phyloP scores from a whole-genome alignment of 2,329 filamentous ascomycete genomes.

The Fusarium sp. region DNA sequence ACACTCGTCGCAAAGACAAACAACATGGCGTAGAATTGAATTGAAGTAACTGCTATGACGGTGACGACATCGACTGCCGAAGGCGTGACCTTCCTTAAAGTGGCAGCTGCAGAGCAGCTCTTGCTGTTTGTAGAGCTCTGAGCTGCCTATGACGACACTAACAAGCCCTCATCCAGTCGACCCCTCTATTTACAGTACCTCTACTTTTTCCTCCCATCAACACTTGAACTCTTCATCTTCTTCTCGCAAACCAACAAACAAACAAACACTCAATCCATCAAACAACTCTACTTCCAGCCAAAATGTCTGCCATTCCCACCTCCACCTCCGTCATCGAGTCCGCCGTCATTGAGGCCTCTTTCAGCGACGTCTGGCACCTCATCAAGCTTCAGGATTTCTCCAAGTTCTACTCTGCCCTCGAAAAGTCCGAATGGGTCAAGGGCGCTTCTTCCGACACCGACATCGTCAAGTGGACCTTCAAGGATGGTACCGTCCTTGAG shows the following conservation, averaged over 20 bases:
- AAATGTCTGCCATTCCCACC: conserved; percentile 66
- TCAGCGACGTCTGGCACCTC: conserved; percentile 77
- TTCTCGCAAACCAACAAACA: not conserved
- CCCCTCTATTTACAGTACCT: conserved; percentile 34
- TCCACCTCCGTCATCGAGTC: conserved; percentile 75
- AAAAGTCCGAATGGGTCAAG: conserved; percentile 71
- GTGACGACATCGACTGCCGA: conserved; percentile 29
- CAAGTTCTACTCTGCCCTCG: conserved; percentile 74
- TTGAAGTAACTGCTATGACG: not conserved
- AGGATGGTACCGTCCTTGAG: conserved; percentile 75
- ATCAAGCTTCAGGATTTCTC: conserved; percentile 79
- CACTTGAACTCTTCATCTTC: conserved; percentile 5
- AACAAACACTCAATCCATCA: not conserved
- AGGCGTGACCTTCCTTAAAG: conserved; percentile 16
- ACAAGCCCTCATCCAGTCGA: conserved; percentile 1
- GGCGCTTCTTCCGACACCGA: conserved; percentile 73
- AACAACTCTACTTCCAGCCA: conserved; percentile 3
- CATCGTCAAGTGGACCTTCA: conserved; percentile 77
- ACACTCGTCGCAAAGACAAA: not conserved
- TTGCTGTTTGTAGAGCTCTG: conserved; percentile 22
- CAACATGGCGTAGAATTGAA: not conserved
- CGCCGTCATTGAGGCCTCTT: conserved; percentile 74
- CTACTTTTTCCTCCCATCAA: conserved; percentile 13
- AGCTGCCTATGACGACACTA: conserved; percentile 35
- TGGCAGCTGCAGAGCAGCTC: conserved; percentile 17